Evolutionary conservation across 345 rosid species (phyloP).

Genomic region (Heritiera littoralis): DNA sequence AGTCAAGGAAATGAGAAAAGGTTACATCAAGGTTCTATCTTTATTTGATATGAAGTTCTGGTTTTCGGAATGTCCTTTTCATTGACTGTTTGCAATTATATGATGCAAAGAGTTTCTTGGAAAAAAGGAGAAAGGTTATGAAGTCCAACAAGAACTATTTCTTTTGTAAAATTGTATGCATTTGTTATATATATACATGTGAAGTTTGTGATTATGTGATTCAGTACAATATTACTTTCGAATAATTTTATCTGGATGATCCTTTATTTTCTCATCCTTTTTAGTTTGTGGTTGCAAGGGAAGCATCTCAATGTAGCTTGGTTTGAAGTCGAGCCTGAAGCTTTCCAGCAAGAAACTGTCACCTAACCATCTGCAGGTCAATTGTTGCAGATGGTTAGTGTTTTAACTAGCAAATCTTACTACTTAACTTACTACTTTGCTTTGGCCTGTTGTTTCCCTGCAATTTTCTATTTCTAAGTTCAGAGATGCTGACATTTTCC

Average conservation of each 20-base stretch:
- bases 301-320: neutral
- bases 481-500: slow-evolving; percentile 4
- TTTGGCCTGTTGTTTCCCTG: neutral
- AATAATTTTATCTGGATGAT: neutral
- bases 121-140: neutral
- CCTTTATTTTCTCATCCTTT: neutral
- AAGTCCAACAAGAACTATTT: neutral
- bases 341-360: neutral
- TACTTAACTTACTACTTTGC: neutral
- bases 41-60: neutral
- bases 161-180: neutral
- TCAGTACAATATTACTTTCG: neutral
- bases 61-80: neutral
- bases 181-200: neutral
- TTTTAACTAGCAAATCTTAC: neutral
- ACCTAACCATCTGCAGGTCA: neutral
- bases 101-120: neutral
- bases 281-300: neutral
- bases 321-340: neutral
- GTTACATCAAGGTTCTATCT: neutral
- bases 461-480: neutral
- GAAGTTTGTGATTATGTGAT: neutral
- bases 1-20: neutral
- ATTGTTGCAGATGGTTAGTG: neutral
- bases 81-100: neutral